Evolutionary conservation across 495 filamentous ascomycete species (phyloP), one percentile per base, ranked within the genome.

Genomic region (Penicillium cinerascens): DNA sequence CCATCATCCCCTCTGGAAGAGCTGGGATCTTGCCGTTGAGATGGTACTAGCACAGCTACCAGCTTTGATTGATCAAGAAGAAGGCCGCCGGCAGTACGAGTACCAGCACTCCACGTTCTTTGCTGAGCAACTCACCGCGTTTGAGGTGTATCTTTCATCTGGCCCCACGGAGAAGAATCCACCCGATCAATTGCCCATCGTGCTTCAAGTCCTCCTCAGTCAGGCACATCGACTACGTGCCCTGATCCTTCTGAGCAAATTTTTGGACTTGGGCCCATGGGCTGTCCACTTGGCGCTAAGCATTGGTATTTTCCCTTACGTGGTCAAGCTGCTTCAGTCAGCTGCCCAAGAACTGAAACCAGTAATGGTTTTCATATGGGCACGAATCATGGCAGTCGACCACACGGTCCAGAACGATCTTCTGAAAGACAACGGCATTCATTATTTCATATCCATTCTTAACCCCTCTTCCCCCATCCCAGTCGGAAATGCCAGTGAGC

Each of bases 301-400:
- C 63, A 99, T 99, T 52, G 93, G 93, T 25, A 99, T 99, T 42
- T 99, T 99, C 69, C 93, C 93, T 0, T 99, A 99, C 58, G 93
- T 99, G 6, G 77, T 97, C 16, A 97, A 97, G 66, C 77, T 99
- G 33, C 76, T 99, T 20, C 95, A 97, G 63, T 97, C 95, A 7
- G 91, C 92, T 42, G 93, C 93, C 0, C 80, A 89, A 42, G 93
- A 99, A 66, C 73, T 99, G 44, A 97, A 97, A 63, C 92, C 93
- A 0, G 92, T 97, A 21, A 97, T 99, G 92, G 91, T 99, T 16
- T 99, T 97, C 70, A 99, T 99, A 53, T 99, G 93, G 93, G 91
- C 95, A 10, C 82, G 93, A 44, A 92, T 99, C 35, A 84, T 99
- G 56, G 93, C 93, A 35, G 95, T 99, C 17, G 93, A 97, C 58